A percentile compares a stretch with the other conserved stretches of the same genome.
phyloP scores from a whole-genome alignment of 106 monocot genomes.

The Apostasia ramifera region DNA sequence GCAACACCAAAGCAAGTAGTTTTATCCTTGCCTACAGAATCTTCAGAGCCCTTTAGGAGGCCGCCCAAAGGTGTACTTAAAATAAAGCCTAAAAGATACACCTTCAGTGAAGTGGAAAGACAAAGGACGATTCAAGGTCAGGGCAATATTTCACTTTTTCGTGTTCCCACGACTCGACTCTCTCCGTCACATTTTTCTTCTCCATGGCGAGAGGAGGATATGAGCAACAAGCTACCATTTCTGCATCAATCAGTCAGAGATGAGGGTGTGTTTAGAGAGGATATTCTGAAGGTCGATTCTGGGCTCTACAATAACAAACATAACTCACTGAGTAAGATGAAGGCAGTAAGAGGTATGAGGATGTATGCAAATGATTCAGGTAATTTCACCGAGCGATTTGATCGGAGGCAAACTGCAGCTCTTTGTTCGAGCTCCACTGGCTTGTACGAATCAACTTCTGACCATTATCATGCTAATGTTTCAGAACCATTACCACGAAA shows the following conservation, averaged over 20 bases:
- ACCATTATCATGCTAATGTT: not conserved
- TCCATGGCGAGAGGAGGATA: conserved; percentile 14
- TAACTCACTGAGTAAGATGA: not conserved
- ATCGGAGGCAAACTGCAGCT: not conserved
- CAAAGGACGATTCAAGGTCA: conserved; percentile 9
- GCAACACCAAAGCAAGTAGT: conserved; percentile 15
- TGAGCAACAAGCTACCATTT: conserved; percentile 12
- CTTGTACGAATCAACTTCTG: not conserved
- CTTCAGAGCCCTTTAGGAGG: conserved; percentile 16
- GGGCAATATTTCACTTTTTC: conserved; percentile 3
- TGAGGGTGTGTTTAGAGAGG: conserved; percentile 5
- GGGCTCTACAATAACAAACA: not conserved
- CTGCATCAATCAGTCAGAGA: conserved; percentile 13
- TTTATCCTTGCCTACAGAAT: conserved; percentile 17
- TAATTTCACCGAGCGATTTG: not conserved
- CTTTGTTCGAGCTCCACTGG: not conserved
- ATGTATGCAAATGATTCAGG: not conserved
- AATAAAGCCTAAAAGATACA: conserved; percentile 41
- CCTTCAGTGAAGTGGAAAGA: conserved; percentile 4
- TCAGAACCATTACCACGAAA: conserved; percentile 1
- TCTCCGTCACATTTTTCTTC: conserved; percentile 17
- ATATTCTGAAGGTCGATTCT: not conserved
- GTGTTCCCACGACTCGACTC: conserved; percentile 13
- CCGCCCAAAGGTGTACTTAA: conserved; percentile 80
- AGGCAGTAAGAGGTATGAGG: not conserved